A percentile compares a stretch with the other conserved stretches of the same genome.
Conservation (phyloP, 805 yeast genomes). For the Vanderwaltozyma tropicalis region DNA sequence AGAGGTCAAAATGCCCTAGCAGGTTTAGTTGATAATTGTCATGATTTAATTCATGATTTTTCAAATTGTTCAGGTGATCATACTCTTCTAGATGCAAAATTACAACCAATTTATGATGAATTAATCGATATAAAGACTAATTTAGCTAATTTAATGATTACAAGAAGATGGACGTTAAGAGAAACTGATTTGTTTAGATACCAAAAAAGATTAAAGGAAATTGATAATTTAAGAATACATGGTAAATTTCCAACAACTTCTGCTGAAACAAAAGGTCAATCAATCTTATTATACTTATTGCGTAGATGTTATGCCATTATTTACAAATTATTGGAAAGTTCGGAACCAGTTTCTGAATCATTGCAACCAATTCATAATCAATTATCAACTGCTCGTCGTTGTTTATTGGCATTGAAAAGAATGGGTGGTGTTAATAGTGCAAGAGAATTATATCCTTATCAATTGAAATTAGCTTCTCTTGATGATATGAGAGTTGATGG, state of each 20-base stretch:
- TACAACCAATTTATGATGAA: slow-evolving; percentile 51
- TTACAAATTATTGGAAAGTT: slow-evolving; percentile 77
- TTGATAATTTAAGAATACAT: slow-evolving; percentile 61
- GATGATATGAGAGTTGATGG: slow-evolving; percentile 87
- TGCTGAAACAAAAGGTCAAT: slow-evolving; percentile 42
- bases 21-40: slow-evolving; percentile 77
- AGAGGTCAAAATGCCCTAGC: slow-evolving; percentile 44
- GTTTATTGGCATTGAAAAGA: slow-evolving; percentile 79
- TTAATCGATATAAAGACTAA: slow-evolving; percentile 58
- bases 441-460: slow-evolving; percentile 91
- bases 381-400: slow-evolving; percentile 79
- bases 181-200: slow-evolving; percentile 87
- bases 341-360: slow-evolving; percentile 93
- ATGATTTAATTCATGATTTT: slow-evolving; percentile 61
- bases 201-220: slow-evolving; percentile 59
- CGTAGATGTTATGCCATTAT: slow-evolving; percentile 87
- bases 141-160: slow-evolving; percentile 73
- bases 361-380: slow-evolving; percentile 91
- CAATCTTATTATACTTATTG: slow-evolving; percentile 60
- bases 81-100: slow-evolving; percentile 37
- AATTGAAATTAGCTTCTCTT: slow-evolving; percentile 81
- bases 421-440: slow-evolving; percentile 84
- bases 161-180: slow-evolving; percentile 95
- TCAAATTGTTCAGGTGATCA: slow-evolving; percentile 29
- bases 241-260: slow-evolving; percentile 41